phyloP scores from a whole-genome alignment of 768 basidiomycete genomes.

The Crepidotus variabilis region DNA sequence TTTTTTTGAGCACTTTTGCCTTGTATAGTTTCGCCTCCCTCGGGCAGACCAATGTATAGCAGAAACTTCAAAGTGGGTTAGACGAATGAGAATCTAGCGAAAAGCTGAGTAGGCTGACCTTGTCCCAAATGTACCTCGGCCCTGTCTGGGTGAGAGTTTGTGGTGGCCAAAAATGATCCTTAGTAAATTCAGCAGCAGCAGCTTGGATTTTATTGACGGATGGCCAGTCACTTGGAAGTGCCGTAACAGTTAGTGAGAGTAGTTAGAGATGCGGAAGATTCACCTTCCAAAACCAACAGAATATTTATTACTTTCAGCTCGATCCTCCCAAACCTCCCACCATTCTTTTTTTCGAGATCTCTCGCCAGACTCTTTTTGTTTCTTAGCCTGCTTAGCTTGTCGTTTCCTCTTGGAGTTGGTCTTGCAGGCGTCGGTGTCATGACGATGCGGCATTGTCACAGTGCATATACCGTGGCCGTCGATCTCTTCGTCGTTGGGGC shows the following conservation, averaged over 20 bases:
- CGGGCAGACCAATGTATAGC: conserved; percentile 51
- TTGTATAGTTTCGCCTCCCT: conserved; percentile 4
- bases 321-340: conserved; percentile 73
- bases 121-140: conserved; percentile 57
- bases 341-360: conserved; percentile 33
- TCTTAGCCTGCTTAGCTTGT: conserved; percentile 11
- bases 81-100: not conserved
- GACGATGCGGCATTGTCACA: conserved; percentile 45
- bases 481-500: conserved; percentile 50
- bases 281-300: conserved; percentile 46
- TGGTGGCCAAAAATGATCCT: conserved; percentile 35
- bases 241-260: no score
- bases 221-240: conserved; percentile 1
- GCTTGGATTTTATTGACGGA: conserved; percentile 46
- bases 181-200: conserved; percentile 55
- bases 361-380: conserved; percentile 16
- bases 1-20: conserved; percentile 4
- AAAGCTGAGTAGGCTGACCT: conserved; percentile 34
- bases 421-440: conserved; percentile 53
- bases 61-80: conserved; percentile 42
- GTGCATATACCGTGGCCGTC: conserved; percentile 71
- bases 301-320: conserved; percentile 43
- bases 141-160: conserved; percentile 26
- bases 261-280: conserved; percentile 23
- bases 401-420: conserved; percentile 46